Conservation (phyloP, 2,329 filamentous ascomycete genomes). For the Microsporum audouinii region DNA sequence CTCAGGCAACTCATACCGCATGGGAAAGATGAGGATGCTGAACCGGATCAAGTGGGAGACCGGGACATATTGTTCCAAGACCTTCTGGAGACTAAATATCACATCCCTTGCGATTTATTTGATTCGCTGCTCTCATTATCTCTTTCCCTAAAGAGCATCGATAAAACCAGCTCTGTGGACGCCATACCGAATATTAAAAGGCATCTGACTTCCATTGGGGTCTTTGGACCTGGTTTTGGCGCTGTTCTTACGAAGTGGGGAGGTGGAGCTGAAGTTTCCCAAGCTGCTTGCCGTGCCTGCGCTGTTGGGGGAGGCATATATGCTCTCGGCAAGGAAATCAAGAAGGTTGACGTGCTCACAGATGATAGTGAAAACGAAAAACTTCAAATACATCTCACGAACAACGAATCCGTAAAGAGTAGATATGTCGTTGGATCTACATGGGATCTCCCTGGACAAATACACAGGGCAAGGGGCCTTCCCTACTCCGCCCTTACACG, state of each 20-base stretch:
- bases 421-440: slow-evolving; percentile 27
- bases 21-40: slow-evolving; percentile 42
- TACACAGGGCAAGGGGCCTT: slow-evolving; percentile 7
- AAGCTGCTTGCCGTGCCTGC: slow-evolving; percentile 80
- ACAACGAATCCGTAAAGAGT: slow-evolving; percentile 28
- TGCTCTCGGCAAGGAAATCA: slow-evolving; percentile 63
- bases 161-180: slow-evolving; percentile 50
- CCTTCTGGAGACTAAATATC: slow-evolving; percentile 44
- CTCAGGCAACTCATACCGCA: slow-evolving; percentile 67
- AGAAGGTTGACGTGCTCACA: slow-evolving; percentile 17
- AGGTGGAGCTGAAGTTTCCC: slow-evolving; percentile 73
- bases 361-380: slow-evolving; percentile 13
- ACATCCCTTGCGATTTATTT: slow-evolving; percentile 56
- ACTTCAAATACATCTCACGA: slow-evolving; percentile 25
- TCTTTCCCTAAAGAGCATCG: slow-evolving; percentile 50
- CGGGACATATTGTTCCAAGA: slow-evolving; percentile 42
- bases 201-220: slow-evolving; percentile 74
- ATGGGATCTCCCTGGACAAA: slow-evolving; percentile 27
- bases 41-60: slow-evolving; percentile 44
- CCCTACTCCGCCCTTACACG: slow-evolving; percentile 40
- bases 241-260: slow-evolving; percentile 90
- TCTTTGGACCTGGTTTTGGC: slow-evolving; percentile 80
- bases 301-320: slow-evolving; percentile 88
- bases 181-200: slow-evolving; percentile 63
- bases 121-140: slow-evolving; percentile 59